Evolutionary conservation across 305 asterid genomes (phyloP).

Genomic region (Ilex paraguariensis): DNA sequence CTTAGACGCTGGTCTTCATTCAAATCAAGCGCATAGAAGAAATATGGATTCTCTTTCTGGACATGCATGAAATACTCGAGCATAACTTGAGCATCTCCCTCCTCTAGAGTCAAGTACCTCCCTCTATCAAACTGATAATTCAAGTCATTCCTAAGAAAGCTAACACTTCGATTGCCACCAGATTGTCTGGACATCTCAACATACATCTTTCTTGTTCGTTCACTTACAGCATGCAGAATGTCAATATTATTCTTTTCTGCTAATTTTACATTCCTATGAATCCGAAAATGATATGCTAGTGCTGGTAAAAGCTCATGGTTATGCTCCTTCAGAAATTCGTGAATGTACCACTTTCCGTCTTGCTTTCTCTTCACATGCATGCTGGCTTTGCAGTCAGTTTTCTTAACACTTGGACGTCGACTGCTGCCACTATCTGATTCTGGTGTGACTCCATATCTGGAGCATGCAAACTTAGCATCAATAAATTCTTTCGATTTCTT

Average conservation of each 20-base stretch:
- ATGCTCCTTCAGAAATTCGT: constrained; percentile 81
- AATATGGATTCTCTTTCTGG: constrained; percentile 69
- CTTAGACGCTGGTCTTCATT: constrained; percentile 81
- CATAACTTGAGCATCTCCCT: constrained; percentile 49
- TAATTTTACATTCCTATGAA: constrained; percentile 76
- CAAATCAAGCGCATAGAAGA: constrained; percentile 80
- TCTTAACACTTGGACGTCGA: constrained; percentile 74
- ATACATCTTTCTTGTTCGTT: constrained; percentile 88
- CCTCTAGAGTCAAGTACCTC: constrained; percentile 59
- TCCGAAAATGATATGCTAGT: constrained; percentile 85
- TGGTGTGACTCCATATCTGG: constrained; percentile 87
- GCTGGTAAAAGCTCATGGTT: constrained; percentile 98
- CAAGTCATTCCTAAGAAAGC: constrained; percentile 36
- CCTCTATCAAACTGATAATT: constrained; percentile 59
- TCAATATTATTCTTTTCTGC: constrained; percentile 89
- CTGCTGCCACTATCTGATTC: constrained; percentile 73
- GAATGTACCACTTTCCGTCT: constrained; percentile 91
- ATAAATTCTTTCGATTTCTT: constrained; percentile 93
- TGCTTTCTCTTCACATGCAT: constrained; percentile 89
- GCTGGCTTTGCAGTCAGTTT: constrained; percentile 94
- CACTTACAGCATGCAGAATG: constrained; percentile 89
- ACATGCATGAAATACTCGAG: constrained; percentile 72
- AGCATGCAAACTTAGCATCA: constrained; percentile 94
- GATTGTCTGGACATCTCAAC: constrained; percentile 89
- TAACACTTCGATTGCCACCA: constrained; percentile 35